A percentile compares a stretch with the other conserved stretches of the same genome.
These are phyloP conservation scores for Hordeum pubiflorum DNA, from an alignment of 202 grass and related monocot species.

Conservation along the genomic window DNA sequence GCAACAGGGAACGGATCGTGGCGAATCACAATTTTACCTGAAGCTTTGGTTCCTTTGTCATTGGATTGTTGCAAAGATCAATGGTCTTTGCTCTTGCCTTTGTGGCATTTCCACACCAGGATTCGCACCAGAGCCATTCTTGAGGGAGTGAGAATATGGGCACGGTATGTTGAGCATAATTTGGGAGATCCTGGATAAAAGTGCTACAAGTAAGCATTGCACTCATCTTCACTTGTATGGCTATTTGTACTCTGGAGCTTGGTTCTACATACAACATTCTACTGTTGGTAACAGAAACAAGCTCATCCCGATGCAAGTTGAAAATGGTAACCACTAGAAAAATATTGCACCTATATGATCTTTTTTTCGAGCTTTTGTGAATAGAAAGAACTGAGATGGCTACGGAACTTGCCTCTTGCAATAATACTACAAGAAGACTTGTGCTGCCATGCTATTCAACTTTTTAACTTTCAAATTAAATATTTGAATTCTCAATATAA, in stretches of 20 bases:
- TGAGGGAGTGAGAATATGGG: conserved; percentile 99
- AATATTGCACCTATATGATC: neutral
- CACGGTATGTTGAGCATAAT: conserved; percentile 94
- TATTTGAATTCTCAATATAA: neutral
- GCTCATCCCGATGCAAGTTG: neutral
- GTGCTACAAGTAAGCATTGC: conserved; percentile 22
- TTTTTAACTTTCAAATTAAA: neutral
- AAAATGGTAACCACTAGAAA: neutral
- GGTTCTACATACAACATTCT: conserved; percentile 15
- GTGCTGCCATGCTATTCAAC: neutral
- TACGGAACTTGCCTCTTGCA: neutral
- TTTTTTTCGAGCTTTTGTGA: neutral
- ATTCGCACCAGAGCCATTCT: conserved; percentile 99
- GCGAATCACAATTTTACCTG: conserved; percentile 48
- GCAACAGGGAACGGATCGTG: conserved; percentile 3
- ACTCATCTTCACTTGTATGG: conserved; percentile 11
- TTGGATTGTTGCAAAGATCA: conserved; percentile 98
- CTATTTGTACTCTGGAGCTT: conserved; percentile 3
- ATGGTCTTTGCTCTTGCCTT: conserved; percentile 93
- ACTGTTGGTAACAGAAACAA: neutral
- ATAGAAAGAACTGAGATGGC: neutral
- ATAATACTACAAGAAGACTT: neutral
- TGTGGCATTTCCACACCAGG: conserved; percentile 94
- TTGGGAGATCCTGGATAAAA: conserved; percentile 81
- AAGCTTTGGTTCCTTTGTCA: conserved; percentile 99